Evolutionary conservation across 2,329 filamentous ascomycete species (phyloP).

Genomic region (Thelonectria olida): DNA sequence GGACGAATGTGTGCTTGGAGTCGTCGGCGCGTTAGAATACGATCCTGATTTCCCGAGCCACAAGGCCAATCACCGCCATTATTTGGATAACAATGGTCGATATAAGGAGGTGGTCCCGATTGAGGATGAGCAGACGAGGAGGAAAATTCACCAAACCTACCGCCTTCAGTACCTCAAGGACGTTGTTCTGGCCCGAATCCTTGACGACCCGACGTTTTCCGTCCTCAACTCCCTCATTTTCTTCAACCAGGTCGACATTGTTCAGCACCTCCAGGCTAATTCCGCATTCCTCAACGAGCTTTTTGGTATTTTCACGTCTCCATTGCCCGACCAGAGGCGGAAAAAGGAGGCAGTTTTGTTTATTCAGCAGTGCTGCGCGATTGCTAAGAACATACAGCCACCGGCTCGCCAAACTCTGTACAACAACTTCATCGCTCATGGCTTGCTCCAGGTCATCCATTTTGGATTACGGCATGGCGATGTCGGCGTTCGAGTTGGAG

Average conservation of each 20-base stretch:
- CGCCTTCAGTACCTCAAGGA: conserved; percentile 97
- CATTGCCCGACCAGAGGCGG: conserved; percentile 71
- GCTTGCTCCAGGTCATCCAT: conserved; percentile 88
- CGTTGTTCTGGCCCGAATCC: conserved; percentile 93
- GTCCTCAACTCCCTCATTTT: conserved; percentile 98
- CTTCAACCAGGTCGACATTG: conserved; percentile 98
- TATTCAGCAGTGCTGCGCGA: conserved; percentile 93
- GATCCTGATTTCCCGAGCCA: conserved; percentile 97
- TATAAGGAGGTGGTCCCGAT: conserved; percentile 98
- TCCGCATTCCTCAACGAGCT: conserved; percentile 81
- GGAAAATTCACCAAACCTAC: conserved; percentile 96
- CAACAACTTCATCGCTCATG: conserved; percentile 88
- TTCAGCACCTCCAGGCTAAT: conserved; percentile 91
- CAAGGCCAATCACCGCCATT: conserved; percentile 96
- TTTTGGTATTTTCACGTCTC: conserved; percentile 82
- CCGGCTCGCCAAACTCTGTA: conserved; percentile 83
- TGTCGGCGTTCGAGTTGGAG: conserved; percentile 86
- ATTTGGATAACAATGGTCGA: conserved; percentile 85
- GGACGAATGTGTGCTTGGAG: conserved; percentile 87
- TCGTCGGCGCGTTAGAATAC: conserved; percentile 96
- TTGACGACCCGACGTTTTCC: conserved; percentile 97
- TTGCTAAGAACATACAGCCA: conserved; percentile 93
- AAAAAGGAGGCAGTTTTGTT: conserved; percentile 97
- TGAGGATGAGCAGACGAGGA: conserved; percentile 80
- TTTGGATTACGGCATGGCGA: conserved; percentile 89